Evolutionary conservation across 345 rosid species (phyloP).

Genomic region (Heritiera littoralis): DNA sequence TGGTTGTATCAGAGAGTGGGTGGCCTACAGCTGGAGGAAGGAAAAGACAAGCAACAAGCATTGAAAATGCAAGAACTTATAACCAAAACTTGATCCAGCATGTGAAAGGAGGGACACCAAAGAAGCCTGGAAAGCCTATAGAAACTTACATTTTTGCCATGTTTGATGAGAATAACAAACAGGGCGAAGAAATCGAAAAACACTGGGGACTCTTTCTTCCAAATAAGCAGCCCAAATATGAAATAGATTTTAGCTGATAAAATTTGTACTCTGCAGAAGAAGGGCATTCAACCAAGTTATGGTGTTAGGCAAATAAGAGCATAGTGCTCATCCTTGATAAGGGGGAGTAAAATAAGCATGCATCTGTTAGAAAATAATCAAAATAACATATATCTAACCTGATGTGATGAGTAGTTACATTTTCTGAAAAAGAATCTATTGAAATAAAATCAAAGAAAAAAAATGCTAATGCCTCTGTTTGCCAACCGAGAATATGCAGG

Average conservation of each 20-base stretch:
- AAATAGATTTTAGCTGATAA: conserved; percentile 25
- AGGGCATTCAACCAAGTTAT: neutral
- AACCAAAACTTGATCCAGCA: conserved; percentile 35
- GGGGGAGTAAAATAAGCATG: neutral
- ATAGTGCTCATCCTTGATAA: neutral
- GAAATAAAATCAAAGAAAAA: too few relatives aligned
- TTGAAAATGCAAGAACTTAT: conserved; percentile 32
- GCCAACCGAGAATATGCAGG: too few relatives aligned
- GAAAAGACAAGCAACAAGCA: neutral
- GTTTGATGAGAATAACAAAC: conserved; percentile 33
- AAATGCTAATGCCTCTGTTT: too few relatives aligned
- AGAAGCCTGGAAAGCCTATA: conserved; percentile 33
- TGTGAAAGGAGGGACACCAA: conserved; percentile 38
- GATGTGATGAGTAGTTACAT: too few relatives aligned
- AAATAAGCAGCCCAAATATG: conserved; percentile 28
- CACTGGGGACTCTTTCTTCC: conserved; percentile 31
- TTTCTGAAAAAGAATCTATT: too few relatives aligned
- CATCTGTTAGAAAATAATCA: neutral
- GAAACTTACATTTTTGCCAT: conserved; percentile 36
- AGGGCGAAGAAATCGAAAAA: neutral
- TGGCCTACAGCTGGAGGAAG: conserved; percentile 36
- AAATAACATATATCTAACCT: too few relatives aligned
- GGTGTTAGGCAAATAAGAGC: neutral
- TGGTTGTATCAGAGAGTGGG: conserved; percentile 40
- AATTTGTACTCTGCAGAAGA: neutral